Base-by-base conservation (phyloP, 2,329 filamentous ascomycete species). In the Clonostachys rhizophaga region DNA sequence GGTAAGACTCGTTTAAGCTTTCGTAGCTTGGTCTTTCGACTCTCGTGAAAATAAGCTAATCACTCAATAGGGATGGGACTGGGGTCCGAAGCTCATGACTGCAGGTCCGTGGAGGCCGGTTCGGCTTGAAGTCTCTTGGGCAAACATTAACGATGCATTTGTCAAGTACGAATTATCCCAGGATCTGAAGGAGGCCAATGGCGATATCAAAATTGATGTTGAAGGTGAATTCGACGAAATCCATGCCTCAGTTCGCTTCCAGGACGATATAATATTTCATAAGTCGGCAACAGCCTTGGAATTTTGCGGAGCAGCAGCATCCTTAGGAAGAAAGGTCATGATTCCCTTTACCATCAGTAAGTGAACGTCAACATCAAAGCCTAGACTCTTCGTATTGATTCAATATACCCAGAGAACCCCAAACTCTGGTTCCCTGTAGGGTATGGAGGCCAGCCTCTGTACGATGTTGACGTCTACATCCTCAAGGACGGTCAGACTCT, bases 381-480 rank as follows among this genome's bases (percentile, higher is more conserved):
- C 24, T 30, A 30, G 24, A 9, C 24, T 9, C 9, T 10, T 30
- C 24, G 10, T 30, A 30, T 30, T 30, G 9, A 30, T 30, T 30
- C 24, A 30, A 4, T 30, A 10, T 10, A 30, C 9, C 8, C 9
- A 30, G 24, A 30, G 4, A 3, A 10, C 24, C 24, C 24, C 8
- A 30, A 10, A 10, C 24, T 30, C 24, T 89, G 86, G 86, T 89
- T 82, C 56, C 86, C 86, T 1, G 71, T 81, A 49, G 78, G 83
- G 8, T 89, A 89, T 58, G 86, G 86, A 40, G 71, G 76, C 44
- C 86, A 89, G 58, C 78, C 84, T 6, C 65, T 89, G 5, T 89
- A 89, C 62, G 76, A 70, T 1, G 64, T 88, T 40, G 79, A 70
- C 33, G 83, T 83, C 2, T 44, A 45, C 11, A 40, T 56, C 5